These are phyloP conservation scores for Clonostachys sp. DNA, from an alignment of 2,329 filamentous ascomycete species.

Conservation along the genomic window DNA sequence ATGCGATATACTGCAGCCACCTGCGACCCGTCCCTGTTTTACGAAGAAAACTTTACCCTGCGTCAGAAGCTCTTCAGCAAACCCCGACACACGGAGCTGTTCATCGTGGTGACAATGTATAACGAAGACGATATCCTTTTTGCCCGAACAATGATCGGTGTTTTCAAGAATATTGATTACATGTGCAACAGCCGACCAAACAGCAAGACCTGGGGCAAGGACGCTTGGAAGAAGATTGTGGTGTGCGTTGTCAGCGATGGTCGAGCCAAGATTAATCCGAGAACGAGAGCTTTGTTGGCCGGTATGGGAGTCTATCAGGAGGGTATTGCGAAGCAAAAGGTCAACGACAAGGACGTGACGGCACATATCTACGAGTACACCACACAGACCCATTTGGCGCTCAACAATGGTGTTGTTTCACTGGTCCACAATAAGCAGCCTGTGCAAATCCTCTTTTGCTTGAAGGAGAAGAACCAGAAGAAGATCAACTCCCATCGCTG, in stretches of 20 bases:
- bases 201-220: constrained; percentile 97
- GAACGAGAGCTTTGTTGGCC: constrained; percentile 84
- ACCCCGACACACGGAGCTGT: constrained; percentile 86
- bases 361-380: constrained; percentile 98
- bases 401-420: constrained; percentile 85
- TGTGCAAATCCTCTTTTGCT: constrained; percentile 93
- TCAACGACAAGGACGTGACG: constrained; percentile 93
- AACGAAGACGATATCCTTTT: constrained; percentile 98
- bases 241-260: constrained; percentile 97
- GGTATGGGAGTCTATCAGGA: constrained; percentile 97
- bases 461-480: constrained; percentile 99
- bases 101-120: constrained; percentile 98
- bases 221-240: constrained; percentile 99
- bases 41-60: constrained; percentile 83
- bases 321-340: constrained; percentile 96
- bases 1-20: constrained; percentile 95
- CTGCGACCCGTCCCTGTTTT: constrained; percentile 87
- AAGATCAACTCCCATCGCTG: constrained; percentile 99
- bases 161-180: constrained; percentile 98
- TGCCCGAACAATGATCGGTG: constrained; percentile 90
- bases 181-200: constrained; percentile 84
- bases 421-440: constrained; percentile 83
- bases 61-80: constrained; percentile 91
- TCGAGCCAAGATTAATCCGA: constrained; percentile 91
- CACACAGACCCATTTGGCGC: constrained; percentile 77